phyloP scores from a whole-genome alignment of 176 grass and related monocot genomes.

The Zoysia japonica region DNA sequence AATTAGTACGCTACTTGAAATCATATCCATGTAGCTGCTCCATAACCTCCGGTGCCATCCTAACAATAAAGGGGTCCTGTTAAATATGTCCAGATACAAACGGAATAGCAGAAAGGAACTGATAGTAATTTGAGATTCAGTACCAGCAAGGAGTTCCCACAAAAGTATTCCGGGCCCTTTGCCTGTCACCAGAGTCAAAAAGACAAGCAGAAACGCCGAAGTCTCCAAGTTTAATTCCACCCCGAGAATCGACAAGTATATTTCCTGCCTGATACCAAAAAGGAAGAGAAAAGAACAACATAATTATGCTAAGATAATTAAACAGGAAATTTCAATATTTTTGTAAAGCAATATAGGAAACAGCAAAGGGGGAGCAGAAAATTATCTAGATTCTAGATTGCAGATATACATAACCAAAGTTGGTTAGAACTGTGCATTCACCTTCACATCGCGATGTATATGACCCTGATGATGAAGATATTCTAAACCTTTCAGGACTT shows the following conservation, averaged over 20 bases:
- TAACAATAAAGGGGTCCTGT: constrained; percentile 37
- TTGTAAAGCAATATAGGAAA: neutral
- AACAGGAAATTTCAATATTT: too few species aligned
- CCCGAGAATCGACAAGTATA: constrained; percentile 79
- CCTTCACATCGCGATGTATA: constrained; percentile 97
- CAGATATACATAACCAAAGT: neutral
- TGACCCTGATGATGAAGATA: constrained; percentile 92
- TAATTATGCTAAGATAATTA: neutral
- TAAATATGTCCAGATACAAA: constrained; percentile 30
- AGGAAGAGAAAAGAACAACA: neutral
- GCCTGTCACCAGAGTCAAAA: constrained; percentile 89
- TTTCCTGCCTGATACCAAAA: constrained; percentile 80
- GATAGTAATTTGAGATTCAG: constrained; percentile 30
- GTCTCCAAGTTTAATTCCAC: constrained; percentile 89
- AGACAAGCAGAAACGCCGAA: constrained; percentile 98
- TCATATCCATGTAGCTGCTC: constrained; percentile 91
- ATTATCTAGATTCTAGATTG: neutral
- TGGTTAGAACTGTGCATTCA: constrained; percentile 32
- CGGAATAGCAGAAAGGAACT: constrained; percentile 13
- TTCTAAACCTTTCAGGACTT: constrained; percentile 85
- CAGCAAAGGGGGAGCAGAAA: neutral
- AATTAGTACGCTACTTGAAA: constrained; percentile 71
- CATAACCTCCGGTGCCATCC: constrained; percentile 99
- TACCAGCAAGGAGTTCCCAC: constrained; percentile 99
- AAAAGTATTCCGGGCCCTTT: constrained; percentile 88